Evolutionary conservation across 495 filamentous ascomycete genomes (phyloP), one percentile per base, ranked within the genome.

Genomic region (Tetracladium setigerum): DNA sequence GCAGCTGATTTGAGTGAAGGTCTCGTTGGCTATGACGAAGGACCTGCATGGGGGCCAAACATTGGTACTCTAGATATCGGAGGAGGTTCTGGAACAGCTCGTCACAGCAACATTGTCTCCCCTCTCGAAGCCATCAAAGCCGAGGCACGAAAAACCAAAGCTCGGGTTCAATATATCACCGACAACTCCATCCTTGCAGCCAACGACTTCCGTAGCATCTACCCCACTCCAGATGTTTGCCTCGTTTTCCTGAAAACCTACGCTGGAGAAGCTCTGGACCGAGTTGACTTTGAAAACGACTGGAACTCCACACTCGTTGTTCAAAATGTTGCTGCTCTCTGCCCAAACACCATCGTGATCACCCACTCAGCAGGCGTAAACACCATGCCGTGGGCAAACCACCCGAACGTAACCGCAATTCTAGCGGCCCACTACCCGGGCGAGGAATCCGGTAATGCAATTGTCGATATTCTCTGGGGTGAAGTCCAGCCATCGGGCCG

Each of bases 281-380:
- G 91, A 44, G 88, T 86, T 54, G 67, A 65, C 40, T 52, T 76
- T 7, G 65, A 71, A 12, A 61, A 70, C 4, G 74, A 73, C 66
- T 69, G 69, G 52, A 95, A 97, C 67, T 70, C 96, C 38, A 95
- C 89, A 3, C 69, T 95, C 0, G 71, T 96, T 30, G 81, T 97
- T 62, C 73, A 81, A 57, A 84, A 81, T 41, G 86, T 94, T 16
- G 76, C 87, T 3, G 69, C 76, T 18, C 57, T 74, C 52, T 92
- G 84, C 70, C 81, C 85, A 68, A 95, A 95, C 74, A 95, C 90
- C 15, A 79, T 97, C 40, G 86, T 97, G n/a, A 76, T 96, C 47
- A 84, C 96, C 53, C 90, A 96, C 65, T 83, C 85, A 5, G 75
- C 82, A 10, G 87, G 87, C 6, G 85, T 95, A 13, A 67, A 94